Evolutionary conservation across 176 grass and related monocot genomes (phyloP).

Genomic region (Juncus effusus): DNA sequence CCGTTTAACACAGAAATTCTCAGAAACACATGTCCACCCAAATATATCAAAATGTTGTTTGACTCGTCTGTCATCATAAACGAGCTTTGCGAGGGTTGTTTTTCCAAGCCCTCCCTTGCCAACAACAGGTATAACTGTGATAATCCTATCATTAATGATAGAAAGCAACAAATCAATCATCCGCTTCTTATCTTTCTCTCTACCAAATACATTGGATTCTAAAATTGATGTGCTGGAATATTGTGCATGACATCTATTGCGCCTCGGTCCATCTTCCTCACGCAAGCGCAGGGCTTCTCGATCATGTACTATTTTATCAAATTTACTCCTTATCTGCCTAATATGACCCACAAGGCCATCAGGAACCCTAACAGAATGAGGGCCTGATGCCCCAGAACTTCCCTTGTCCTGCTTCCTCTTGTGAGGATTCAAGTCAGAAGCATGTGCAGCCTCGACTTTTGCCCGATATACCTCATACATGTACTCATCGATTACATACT

Average conservation of each 20-base stretch:
- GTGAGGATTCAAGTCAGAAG: background rate
- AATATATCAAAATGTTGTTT: conserved; percentile 11
- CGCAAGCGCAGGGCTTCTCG: background rate
- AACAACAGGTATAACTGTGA: conserved; percentile 26
- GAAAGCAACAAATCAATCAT: conserved; percentile 24
- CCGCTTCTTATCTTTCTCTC: conserved; percentile 1
- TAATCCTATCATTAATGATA: background rate
- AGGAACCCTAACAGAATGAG: conserved; percentile 5
- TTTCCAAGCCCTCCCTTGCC: conserved; percentile 36
- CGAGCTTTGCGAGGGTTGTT: conserved; percentile 29
- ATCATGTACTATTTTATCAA: conserved; percentile 19
- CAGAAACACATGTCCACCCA: conserved; percentile 20
- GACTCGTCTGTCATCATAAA: conserved; percentile 28
- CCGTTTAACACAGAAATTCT: conserved; percentile 18
- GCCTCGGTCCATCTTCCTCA: conserved; percentile 9
- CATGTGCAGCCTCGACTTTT: conserved; percentile 15
- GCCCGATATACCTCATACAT: background rate
- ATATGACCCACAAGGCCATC: background rate
- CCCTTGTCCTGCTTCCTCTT: background rate
- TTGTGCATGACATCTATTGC: background rate
- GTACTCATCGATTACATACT: conserved; percentile 27
- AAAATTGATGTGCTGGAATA: background rate
- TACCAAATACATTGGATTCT: conserved; percentile 2
- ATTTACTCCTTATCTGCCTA: background rate
- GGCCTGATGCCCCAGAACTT: background rate